Percentiles rank a stretch among this genome's conserved stretches.
Evolutionary conservation across 345 rosid genomes (phyloP).

Genomic region (Anastatica hierochuntica): DNA sequence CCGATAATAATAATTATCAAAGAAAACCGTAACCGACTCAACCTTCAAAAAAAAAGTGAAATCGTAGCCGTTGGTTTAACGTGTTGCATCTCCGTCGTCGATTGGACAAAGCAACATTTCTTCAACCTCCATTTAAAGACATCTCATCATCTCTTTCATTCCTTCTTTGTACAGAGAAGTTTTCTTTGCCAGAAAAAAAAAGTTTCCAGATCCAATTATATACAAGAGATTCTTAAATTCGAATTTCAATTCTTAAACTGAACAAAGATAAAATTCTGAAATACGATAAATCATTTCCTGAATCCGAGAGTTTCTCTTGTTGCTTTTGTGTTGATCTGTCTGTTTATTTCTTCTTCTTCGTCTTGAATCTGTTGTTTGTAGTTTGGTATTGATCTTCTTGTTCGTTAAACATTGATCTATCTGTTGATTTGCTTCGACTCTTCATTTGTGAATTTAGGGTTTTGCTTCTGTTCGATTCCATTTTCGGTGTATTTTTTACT

Average conservation of each 20-base stretch:
- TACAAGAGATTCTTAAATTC: background rate
- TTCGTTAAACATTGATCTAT: constrained; percentile 12
- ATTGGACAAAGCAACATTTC: background rate
- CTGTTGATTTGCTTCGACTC: background rate
- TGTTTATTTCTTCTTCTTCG: background rate
- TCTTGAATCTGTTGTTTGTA: constrained; percentile 9
- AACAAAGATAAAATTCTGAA: background rate
- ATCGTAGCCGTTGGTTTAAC: constrained; percentile 14
- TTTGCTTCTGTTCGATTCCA: background rate
- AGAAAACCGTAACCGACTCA: constrained; percentile 22
- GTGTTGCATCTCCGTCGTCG: constrained; percentile 1
- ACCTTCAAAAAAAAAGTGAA: background rate
- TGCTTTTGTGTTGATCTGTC: constrained; percentile 6
- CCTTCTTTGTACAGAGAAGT: constrained; percentile 1
- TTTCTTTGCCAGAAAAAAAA: background rate
- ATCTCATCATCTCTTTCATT: constrained; percentile 20
- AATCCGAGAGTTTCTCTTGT: background rate
- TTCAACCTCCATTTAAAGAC: constrained; percentile 10
- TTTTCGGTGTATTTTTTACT: background rate
- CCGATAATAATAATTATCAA: background rate
- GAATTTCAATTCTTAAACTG: background rate
- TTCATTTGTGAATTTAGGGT: constrained; percentile 15
- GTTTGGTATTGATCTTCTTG: background rate
- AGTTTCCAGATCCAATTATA: constrained; percentile 20
- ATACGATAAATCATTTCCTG: too few relatives aligned